These are phyloP conservation scores for Austroboletus novae-zelandiae DNA, from an alignment of 1,284 basidiomycete genomes.

Conservation along the genomic window DNA sequence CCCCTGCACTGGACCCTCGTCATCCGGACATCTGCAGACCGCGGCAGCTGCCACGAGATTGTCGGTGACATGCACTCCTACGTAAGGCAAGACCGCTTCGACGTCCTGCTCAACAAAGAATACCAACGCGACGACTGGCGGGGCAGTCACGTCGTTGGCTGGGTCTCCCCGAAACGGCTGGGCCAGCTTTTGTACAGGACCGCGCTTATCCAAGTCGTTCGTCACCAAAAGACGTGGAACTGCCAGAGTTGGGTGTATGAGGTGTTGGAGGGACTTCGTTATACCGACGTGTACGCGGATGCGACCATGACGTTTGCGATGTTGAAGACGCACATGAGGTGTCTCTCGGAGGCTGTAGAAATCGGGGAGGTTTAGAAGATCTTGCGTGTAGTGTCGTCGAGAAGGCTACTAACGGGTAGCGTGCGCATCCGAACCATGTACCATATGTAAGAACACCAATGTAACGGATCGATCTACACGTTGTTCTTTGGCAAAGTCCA, in stretches of 20 bases:
- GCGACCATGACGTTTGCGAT: constrained; percentile 6
- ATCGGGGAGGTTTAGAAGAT: constrained; percentile 8
- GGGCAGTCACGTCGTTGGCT: constrained; percentile 17
- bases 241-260: constrained; percentile 19
- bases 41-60: constrained; percentile 27
- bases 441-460: too few species aligned
- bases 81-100: constrained; percentile 14
- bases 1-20: constrained; percentile 30
- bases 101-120: not conserved
- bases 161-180: constrained; percentile 11
- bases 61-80: constrained; percentile 27
- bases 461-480: too few species aligned
- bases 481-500: too few species aligned
- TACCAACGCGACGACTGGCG: constrained; percentile 23
- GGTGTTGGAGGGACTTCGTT: constrained; percentile 6
- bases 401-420: too few species aligned
- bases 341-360: constrained; percentile 16
- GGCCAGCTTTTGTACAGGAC: constrained; percentile 14
- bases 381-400: not conserved
- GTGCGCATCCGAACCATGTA: too few species aligned
- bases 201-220: constrained; percentile 12
- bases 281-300: constrained; percentile 9
- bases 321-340: constrained; percentile 12
- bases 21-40: constrained; percentile 17
- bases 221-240: constrained; percentile 10